These are phyloP conservation scores for Penicillium sp. DNA, from an alignment of 2,329 filamentous ascomycete species.

Conservation along the genomic window DNA sequence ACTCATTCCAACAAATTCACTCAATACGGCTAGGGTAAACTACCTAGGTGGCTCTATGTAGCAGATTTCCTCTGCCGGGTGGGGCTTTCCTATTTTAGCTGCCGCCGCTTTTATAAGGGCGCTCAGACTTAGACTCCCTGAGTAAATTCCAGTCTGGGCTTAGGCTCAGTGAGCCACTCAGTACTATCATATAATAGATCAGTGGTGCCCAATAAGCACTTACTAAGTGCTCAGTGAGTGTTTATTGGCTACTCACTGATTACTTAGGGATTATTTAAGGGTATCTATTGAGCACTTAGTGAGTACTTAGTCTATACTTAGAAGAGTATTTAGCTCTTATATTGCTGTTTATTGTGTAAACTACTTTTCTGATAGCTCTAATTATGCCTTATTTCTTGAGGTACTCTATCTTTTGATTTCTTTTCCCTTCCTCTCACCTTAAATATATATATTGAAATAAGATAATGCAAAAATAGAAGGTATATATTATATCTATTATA, in stretches of 20 bases:
- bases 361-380: constrained; percentile 11
- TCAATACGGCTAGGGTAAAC: no score
- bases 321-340: constrained; percentile 11
- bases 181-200: constrained; percentile 6
- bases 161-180: constrained; percentile 11
- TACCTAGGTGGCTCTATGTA: constrained; percentile 10
- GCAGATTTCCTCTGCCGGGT: constrained; percentile 11
- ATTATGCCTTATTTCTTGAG: constrained; percentile 5
- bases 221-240: constrained; percentile 8
- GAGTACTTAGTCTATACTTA: constrained; percentile 10
- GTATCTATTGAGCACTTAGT: constrained; percentile 15
- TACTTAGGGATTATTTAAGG: constrained; percentile 12
- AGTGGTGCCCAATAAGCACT: constrained; percentile 6
- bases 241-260: constrained; percentile 10
- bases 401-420: constrained; percentile 2
- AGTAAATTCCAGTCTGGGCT: constrained; percentile 14
- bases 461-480: constrained; percentile 5
- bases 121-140: constrained; percentile 16
- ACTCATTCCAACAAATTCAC: no score
- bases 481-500: background rate
- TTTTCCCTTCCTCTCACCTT: background rate
- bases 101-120: constrained; percentile 15
- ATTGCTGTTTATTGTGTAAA: constrained; percentile 5
- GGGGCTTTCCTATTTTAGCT: constrained; percentile 14
- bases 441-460: constrained; percentile 3